These are phyloP conservation scores for Mesostigma viride DNA, from an alignment of 139 green algal genomes.

Conservation along the genomic window DNA sequence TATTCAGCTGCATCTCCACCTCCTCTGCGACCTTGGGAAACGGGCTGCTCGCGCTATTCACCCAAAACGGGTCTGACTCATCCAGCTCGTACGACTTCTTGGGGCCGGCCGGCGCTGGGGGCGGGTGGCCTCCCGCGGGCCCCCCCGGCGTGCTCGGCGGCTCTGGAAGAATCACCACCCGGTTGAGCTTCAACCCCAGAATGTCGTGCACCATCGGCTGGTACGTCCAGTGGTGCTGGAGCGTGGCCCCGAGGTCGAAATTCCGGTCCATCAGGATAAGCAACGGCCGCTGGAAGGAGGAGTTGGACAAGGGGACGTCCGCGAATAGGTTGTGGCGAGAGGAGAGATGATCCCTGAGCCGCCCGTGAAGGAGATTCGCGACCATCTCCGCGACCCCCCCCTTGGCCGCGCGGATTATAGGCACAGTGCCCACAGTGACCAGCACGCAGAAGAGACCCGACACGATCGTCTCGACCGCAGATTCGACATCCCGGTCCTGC, in stretches of 20 bases:
- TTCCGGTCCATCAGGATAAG: constrained; percentile 93
- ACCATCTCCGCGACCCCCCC: constrained; percentile 91
- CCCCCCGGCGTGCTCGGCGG: too few species aligned
- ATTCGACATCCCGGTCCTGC: constrained; percentile 75
- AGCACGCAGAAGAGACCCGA: constrained; percentile 84
- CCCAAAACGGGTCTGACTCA: constrained; percentile 48
- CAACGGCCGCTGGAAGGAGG: constrained; percentile 64
- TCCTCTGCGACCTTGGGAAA: constrained; percentile 51
- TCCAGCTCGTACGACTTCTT: constrained; percentile 78
- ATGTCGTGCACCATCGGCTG: constrained; percentile 94
- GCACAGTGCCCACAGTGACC: constrained; percentile 76
- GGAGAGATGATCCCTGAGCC: constrained; percentile 62
- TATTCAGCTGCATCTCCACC: constrained; percentile 40
- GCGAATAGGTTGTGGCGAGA: constrained; percentile 33
- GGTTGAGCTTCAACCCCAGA: constrained; percentile 80
- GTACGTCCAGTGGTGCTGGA: constrained; percentile 94
- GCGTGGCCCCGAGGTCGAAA: constrained; percentile 76
- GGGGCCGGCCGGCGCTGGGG: not conserved
- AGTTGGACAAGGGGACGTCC: constrained; percentile 1
- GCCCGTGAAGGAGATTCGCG: constrained; percentile 56
- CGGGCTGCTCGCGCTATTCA: constrained; percentile 24
- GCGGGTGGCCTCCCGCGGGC: constrained; percentile 2
- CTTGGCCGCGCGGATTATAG: constrained; percentile 80
- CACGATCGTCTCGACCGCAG: constrained; percentile 58
- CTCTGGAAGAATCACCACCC: constrained; percentile 39